A percentile compares a stretch with the other conserved stretches of the same genome.
Conservation (phyloP, 441 rosid species). For the Erodium moschatum region DNA sequence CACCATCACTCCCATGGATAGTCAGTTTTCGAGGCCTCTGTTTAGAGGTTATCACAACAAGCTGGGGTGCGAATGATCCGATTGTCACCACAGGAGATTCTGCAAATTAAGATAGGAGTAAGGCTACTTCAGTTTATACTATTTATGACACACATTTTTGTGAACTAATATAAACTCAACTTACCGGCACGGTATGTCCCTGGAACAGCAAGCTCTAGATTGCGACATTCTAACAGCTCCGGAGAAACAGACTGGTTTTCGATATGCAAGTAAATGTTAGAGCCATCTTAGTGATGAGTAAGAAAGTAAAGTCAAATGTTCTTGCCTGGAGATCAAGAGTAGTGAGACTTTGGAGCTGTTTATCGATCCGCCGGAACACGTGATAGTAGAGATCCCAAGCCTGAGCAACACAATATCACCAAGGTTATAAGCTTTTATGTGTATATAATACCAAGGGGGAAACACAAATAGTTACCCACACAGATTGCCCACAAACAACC, state of each 20-base stretch:
- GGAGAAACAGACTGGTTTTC: conserved; percentile 85
- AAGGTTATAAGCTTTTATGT: background rate
- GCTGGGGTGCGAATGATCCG: conserved; percentile 83
- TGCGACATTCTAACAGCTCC: conserved; percentile 74
- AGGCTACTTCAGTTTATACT: conserved; percentile 10
- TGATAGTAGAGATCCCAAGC: conserved; percentile 99
- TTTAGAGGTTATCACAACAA: conserved; percentile 84
- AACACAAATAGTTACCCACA: no score
- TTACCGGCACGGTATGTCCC: conserved; percentile 95
- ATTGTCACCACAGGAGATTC: conserved; percentile 87
- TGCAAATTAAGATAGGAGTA: conserved; percentile 23
- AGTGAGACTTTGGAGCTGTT: conserved; percentile 87
- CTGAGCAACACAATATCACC: conserved; percentile 20
- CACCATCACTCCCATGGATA: conserved; percentile 90
- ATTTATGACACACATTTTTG: conserved; percentile 10
- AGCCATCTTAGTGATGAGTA: conserved; percentile 3
- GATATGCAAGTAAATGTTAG: conserved; percentile 23
- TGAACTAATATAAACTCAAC: conserved; percentile 11
- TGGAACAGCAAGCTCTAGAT: conserved; percentile 98
- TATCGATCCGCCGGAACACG: conserved; percentile 93
- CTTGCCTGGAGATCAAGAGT: conserved; percentile 91
- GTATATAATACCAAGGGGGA: background rate
- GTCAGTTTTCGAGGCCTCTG: conserved; percentile 97
- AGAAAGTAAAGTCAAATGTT: conserved; percentile 15
- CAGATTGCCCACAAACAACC: no score